Base-by-base conservation (phyloP, 2,329 filamentous ascomycete genomes). In the Xylariaceae sp. region DNA sequence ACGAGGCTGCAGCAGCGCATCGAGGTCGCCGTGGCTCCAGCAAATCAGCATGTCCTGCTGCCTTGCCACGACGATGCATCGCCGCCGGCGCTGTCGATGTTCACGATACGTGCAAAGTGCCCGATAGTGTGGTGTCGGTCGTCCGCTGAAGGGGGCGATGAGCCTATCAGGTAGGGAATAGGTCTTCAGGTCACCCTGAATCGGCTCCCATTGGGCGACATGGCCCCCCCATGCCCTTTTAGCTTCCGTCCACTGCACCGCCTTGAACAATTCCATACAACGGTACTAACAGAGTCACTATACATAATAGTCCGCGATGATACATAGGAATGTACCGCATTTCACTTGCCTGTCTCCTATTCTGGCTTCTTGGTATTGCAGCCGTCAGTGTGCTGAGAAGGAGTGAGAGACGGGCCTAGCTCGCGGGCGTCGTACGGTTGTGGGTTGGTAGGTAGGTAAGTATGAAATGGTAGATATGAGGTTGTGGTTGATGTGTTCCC, bases 151-250 rank as follows among this genome's bases (percentile, higher is more conserved):
- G 30, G 13, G 18, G 48, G 18, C 30, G 17, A 34, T 17, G 18
- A 50, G 17, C 18, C 18, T 50, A 7, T 13, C 9, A 50, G 7
- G 3, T 30, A 30, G 23, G 23, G 23, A 30, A 30, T 30, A 30
- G 23, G 23, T 30, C 23, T 30, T 30, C 23, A 9, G 5, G 13
- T 30, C 48, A 3, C 4, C 48, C 13, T 9, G 9, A 30, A 5
- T 50, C 48, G 48, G 11, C 47, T 23, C 23, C 30, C 50, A 61
- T 59, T 59, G 60, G 60, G 18, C 18, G 15, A 13, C 18, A 41
- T 47, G 9, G 15, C 2, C 49, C n/a, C n/a, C 41, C 34, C 41
- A 57, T 30, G 47, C 41, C 34, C 41, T 15, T 52, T 48, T 59
- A 59, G 57, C 47, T 57, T 53, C 48, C 52, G 37, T 55, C n/a